Conservation (phyloP, 1,284 basidiomycete genomes). For the Jaminaea rosea region DNA sequence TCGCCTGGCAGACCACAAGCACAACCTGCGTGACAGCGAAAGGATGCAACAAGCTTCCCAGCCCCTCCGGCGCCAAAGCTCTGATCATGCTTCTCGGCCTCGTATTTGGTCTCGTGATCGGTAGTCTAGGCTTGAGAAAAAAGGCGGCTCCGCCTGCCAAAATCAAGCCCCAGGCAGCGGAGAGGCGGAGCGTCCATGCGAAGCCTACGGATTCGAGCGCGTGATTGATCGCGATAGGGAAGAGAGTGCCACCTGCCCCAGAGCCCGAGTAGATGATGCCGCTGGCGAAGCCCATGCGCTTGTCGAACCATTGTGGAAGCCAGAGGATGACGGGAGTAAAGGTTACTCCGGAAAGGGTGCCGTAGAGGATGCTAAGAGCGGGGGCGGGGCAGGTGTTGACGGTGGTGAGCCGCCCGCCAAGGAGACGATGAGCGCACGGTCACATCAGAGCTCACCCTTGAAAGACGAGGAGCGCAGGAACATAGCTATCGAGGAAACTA, state of each 20-base stretch:
- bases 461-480: slow-evolving; percentile 19
- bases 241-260: slow-evolving; percentile 27
- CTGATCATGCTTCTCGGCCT: slow-evolving; percentile 12
- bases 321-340: slow-evolving; percentile 29
- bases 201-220: slow-evolving; percentile 21
- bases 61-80: slow-evolving; percentile 3
- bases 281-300: slow-evolving; percentile 19
- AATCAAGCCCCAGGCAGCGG: slow-evolving; percentile 17
- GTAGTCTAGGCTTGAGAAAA: slow-evolving; percentile 10
- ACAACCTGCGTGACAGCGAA: slow-evolving; percentile 3
- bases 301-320: slow-evolving; percentile 32
- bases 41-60: neutral
- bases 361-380: slow-evolving; percentile 23
- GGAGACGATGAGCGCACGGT: no score
- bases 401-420: no score
- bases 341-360: slow-evolving; percentile 18
- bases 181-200: slow-evolving; percentile 25
- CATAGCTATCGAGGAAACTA: slow-evolving; percentile 22
- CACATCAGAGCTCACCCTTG: no score
- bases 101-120: neutral
- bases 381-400: no score
- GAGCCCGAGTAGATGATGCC: slow-evolving; percentile 29
- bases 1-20: slow-evolving; percentile 17
- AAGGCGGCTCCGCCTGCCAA: slow-evolving; percentile 14
- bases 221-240: slow-evolving; percentile 22